These are phyloP conservation scores for Chlorella sorokiniana DNA, from an alignment of 139 green algal genomes.

Conservation along the genomic window DNA sequence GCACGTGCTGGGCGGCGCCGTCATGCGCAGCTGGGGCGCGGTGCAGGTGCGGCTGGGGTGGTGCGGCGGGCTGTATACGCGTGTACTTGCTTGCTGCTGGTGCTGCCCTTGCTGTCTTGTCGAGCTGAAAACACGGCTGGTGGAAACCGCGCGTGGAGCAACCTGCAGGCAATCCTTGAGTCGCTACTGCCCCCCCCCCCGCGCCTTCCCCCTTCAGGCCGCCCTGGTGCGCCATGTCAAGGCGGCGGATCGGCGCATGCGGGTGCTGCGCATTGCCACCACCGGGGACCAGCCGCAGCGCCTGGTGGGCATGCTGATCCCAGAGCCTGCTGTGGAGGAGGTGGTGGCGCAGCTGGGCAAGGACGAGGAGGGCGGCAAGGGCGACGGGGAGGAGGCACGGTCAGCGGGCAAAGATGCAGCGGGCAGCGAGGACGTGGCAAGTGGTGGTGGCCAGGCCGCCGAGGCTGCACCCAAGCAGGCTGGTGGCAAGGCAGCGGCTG, in stretches of 20 bases:
- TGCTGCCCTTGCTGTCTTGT: no score
- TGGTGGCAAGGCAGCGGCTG: not conserved
- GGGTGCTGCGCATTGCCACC: slow-evolving; percentile 59
- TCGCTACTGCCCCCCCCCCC: not conserved
- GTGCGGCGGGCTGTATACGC: not conserved
- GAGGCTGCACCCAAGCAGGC: not conserved
- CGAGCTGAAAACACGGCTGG: no score
- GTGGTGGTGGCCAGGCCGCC: no score
- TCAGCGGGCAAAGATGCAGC: not conserved
- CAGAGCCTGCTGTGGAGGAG: slow-evolving; percentile 35
- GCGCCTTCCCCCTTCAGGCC: not conserved
- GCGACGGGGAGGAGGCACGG: not conserved
- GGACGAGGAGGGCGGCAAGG: not conserved
- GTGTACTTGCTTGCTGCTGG: not conserved
- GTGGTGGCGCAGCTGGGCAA: slow-evolving; percentile 35
- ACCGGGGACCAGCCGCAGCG: slow-evolving; percentile 50
- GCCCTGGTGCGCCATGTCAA: slow-evolving; percentile 44
- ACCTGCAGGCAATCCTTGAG: no score
- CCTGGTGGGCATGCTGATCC: slow-evolving; percentile 58
- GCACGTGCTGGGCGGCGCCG: slow-evolving; percentile 56
- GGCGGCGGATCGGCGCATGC: slow-evolving; percentile 47
- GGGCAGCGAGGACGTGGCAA: no score
- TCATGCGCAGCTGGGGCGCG: slow-evolving; percentile 62
- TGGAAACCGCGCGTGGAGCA: no score
- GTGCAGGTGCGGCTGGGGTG: slow-evolving; percentile 38